These are phyloP conservation scores for Sequoiadendron giganteum DNA, from an alignment of 75 land plant genomes.

Conservation along the genomic window DNA sequence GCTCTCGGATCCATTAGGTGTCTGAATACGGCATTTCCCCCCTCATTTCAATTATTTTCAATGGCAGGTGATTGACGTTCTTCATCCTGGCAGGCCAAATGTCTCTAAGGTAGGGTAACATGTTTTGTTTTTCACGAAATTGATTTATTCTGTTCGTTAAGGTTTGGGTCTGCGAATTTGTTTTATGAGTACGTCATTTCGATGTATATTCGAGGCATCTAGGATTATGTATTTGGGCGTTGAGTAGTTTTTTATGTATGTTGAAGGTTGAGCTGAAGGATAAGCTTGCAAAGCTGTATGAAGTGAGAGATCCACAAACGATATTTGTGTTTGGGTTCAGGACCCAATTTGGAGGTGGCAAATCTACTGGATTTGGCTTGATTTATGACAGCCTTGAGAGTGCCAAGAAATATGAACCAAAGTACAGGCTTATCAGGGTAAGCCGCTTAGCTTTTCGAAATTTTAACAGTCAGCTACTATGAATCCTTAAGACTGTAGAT, in stretches of 20 bases:
- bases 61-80: constrained; percentile 66
- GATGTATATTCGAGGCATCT: not conserved
- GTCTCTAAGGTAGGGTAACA: constrained; percentile 62
- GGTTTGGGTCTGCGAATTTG: not conserved
- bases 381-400: constrained; percentile 37
- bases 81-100: constrained; percentile 79
- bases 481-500: too few species aligned
- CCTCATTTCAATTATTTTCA: not conserved
- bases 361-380: constrained; percentile 55
- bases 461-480: too few species aligned
- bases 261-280: constrained; percentile 53
- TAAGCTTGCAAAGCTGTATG: constrained; percentile 41
- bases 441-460: not conserved
- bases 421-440: constrained; percentile 59
- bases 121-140: not conserved
- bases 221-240: not conserved
- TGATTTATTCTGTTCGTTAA: not conserved
- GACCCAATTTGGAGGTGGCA: constrained; percentile 68
- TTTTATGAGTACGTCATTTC: not conserved
- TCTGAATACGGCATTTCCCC: not conserved
- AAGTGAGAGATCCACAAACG: constrained; percentile 46
- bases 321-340: constrained; percentile 67
- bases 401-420: constrained; percentile 58
- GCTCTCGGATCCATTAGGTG: not conserved
- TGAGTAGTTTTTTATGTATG: not conserved